Evolutionary conservation across 169 alveolate species (phyloP).

Genomic region (Blepharisma undulans): DNA sequence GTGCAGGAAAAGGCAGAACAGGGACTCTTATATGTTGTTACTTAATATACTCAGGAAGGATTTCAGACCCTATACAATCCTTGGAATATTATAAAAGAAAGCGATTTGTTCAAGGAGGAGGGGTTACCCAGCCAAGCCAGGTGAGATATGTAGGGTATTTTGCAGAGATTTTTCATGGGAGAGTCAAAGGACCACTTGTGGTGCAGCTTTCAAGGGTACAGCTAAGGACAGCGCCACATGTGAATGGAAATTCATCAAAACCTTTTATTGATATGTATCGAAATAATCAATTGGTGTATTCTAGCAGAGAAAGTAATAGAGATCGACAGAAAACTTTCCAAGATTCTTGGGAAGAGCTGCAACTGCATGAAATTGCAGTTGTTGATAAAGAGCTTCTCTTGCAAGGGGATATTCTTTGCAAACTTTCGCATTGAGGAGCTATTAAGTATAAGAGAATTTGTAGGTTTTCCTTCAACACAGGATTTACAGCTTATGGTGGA

Average conservation of each 20-base stretch:
- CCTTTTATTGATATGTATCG: slow-evolving; percentile 24
- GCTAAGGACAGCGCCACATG: slow-evolving; percentile 43
- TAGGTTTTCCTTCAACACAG: slow-evolving; percentile 74
- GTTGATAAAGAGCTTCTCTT: slow-evolving; percentile 39
- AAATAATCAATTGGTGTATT: not conserved
- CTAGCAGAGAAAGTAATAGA: slow-evolving; percentile 29
- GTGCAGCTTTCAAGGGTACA: slow-evolving; percentile 29
- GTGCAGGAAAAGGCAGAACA: slow-evolving; percentile 92
- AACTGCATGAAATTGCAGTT: not conserved
- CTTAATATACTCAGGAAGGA: slow-evolving; percentile 70
- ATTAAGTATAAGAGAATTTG: slow-evolving; percentile 53
- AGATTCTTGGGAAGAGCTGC: slow-evolving; percentile 25
- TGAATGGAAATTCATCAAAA: not conserved
- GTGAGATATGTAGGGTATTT: slow-evolving; percentile 82
- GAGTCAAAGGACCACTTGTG: slow-evolving; percentile 37
- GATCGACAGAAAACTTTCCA: slow-evolving; percentile 31
- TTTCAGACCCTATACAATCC: slow-evolving; percentile 78
- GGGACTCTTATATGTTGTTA: slow-evolving; percentile 87
- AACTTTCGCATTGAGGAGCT: slow-evolving; percentile 55
- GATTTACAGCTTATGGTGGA: slow-evolving; percentile 52
- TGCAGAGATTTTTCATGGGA: slow-evolving; percentile 52
- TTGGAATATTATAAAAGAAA: slow-evolving; percentile 74
- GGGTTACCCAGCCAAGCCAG: slow-evolving; percentile 88
- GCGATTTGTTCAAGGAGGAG: slow-evolving; percentile 79
- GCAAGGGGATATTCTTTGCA: slow-evolving; percentile 65